A percentile compares a stretch with the other conserved stretches of the same genome.
Evolutionary conservation across 2,329 filamentous ascomycete genomes (phyloP).

Genomic region (Sporothrix sp.): DNA sequence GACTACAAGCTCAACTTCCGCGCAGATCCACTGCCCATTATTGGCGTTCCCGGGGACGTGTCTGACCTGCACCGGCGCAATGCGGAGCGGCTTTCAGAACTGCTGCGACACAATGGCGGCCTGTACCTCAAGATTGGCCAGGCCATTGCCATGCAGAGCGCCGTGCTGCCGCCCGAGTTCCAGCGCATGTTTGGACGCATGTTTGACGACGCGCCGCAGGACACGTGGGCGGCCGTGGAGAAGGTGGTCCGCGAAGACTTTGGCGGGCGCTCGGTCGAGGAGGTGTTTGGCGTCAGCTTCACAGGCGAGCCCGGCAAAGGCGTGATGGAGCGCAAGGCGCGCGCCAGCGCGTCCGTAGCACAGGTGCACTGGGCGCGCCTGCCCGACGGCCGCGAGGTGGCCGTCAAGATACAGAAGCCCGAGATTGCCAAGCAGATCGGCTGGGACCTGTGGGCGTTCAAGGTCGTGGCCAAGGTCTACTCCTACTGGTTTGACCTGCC

Average conservation of each 20-base stretch:
- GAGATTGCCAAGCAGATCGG: conserved; percentile 86
- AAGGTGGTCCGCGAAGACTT: conserved; percentile 82
- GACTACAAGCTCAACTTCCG: conserved; percentile 98
- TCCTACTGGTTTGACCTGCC: conserved; percentile 88
- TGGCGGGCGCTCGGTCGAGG: conserved; percentile 69
- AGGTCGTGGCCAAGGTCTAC: conserved; percentile 75
- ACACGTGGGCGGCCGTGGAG: conserved; percentile 77
- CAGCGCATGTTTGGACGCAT: conserved; percentile 92
- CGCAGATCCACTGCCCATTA: conserved; percentile 52
- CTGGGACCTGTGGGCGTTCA: conserved; percentile 95
- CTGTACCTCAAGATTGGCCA: conserved; percentile 97
- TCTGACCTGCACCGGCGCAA: conserved; percentile 73
- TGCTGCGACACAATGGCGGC: conserved; percentile 80
- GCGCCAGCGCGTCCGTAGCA: conserved; percentile 82
- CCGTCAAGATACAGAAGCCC: conserved; percentile 91
- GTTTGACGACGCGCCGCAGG: conserved; percentile 97
- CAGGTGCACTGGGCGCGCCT: conserved; percentile 93
- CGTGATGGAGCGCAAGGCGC: conserved; percentile 48
- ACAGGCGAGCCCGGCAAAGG: conserved; percentile 49
- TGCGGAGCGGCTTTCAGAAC: conserved; percentile 70
- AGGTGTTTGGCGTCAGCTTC: conserved; percentile 88
- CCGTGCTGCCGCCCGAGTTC: conserved; percentile 85
- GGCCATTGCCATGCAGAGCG: conserved; percentile 96
- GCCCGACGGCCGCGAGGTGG: conserved; percentile 79
- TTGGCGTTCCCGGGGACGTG: conserved; percentile 47